Base-by-base conservation (phyloP, 441 rosid genomes). In the Populus hybrid region DNA sequence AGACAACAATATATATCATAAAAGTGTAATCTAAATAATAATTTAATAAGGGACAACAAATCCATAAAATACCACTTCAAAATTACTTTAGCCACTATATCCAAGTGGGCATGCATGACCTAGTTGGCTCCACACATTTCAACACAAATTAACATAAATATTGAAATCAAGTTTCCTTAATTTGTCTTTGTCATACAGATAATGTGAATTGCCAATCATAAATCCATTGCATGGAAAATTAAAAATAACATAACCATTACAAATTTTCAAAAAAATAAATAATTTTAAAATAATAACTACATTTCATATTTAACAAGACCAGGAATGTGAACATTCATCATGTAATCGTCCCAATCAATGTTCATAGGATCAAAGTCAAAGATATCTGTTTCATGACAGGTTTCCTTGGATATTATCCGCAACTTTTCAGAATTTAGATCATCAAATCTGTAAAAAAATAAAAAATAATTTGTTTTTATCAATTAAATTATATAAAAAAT, bases 331-430 rank as follows among this genome's bases (percentile, higher is more conserved):
- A 32, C 70, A 30, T 79, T 67, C 68, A 76, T 38, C 20, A 84
- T 50, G 69, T 86, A 86, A 24, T 80, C 75, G 8, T 75, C 82
- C 89, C 85, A 84, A 10, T 86, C 12, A 61, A 86, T 82, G 66
- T 66, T 53, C 50, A 72, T 73, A 2, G 85, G 80, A 46, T 84
- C 80, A 21, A 82, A 82, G 67, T 68, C 35, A 23, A 82, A 84
- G 6, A 66, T 28, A 46, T 70, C 73, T 1, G 24, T 3, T 46
- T 86, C 89, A 12, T 61, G 26, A 10, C 74, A 64, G 10, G 42
- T 76, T 32, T 84, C 81, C 12, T 65, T 78, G 18, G 82, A 69
- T 21, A 65, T 72, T 11, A 38, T 61, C 68, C 84, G 79, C 77
- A 86, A 61, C 30, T 71, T 84, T 76, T 86, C 84, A 9, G 81